These are phyloP conservation scores for Apiospora malaysiana DNA, from an alignment of 2,329 filamentous ascomycete species.

Conservation along the genomic window DNA sequence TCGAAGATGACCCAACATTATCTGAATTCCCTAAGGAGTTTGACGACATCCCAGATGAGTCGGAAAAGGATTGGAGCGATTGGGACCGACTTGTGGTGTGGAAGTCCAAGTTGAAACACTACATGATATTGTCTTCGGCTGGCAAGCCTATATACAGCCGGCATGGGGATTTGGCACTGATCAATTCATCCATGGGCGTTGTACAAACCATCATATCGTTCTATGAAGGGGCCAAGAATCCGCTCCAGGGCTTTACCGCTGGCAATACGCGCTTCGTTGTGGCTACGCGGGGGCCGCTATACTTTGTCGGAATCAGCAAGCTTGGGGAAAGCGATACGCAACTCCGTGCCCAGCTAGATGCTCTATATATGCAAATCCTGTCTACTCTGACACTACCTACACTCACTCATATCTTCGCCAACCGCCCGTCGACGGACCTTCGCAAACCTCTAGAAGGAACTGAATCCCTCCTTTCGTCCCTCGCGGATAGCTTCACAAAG, in stretches of 20 bases:
- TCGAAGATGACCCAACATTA: constrained; percentile 55
- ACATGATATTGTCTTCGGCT: constrained; percentile 92
- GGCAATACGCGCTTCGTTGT: constrained; percentile 86
- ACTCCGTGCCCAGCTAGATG: constrained; percentile 85
- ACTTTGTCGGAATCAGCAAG: constrained; percentile 91
- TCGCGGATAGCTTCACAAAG: constrained; percentile 92
- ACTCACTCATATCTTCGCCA: constrained; percentile 84
- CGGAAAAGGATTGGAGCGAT: constrained; percentile 49
- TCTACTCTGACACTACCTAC: constrained; percentile 92
- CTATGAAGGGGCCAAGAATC: constrained; percentile 81
- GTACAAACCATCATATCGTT: constrained; percentile 98
- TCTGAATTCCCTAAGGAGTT: constrained; percentile 79
- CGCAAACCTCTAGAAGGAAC: constrained; percentile 90
- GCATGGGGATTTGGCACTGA: constrained; percentile 86
- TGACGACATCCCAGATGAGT: constrained; percentile 69
- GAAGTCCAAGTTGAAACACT: constrained; percentile 96
- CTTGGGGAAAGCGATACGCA: constrained; percentile 92
- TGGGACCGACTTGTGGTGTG: constrained; percentile 72
- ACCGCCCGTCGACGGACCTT: constrained; percentile 92
- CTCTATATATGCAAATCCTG: constrained; percentile 96
- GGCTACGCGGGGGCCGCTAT: constrained; percentile 82
- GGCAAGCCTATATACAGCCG: constrained; percentile 98
- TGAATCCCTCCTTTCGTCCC: constrained; percentile 85
- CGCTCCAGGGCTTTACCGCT: constrained; percentile 84
- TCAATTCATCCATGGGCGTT: constrained; percentile 93